These are phyloP conservation scores for Phytophthora nicotianae DNA, from an alignment of 352 stramenopile genomes.

Conservation along the genomic window DNA sequence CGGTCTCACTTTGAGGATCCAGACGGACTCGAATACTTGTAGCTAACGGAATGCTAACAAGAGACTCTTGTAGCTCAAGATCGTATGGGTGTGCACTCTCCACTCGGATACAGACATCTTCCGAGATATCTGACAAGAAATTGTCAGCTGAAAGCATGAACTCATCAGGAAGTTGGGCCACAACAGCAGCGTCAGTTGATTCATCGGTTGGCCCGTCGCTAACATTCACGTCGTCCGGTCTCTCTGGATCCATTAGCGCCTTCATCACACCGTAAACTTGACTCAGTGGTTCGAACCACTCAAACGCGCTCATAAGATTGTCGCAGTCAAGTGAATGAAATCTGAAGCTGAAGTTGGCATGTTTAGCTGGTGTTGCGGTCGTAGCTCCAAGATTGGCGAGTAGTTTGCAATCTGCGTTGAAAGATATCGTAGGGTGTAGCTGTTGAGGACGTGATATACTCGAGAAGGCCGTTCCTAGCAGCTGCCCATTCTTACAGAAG, in stretches of 20 bases:
- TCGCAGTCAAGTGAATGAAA: conserved; percentile 87
- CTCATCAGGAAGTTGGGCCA: conserved; percentile 63
- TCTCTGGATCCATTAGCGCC: conserved; percentile 66
- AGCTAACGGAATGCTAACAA: conserved; percentile 82
- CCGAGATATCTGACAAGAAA: conserved; percentile 84
- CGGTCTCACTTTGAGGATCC: conserved; percentile 75
- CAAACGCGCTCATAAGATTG: conserved; percentile 84
- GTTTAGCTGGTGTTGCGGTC: conserved; percentile 22
- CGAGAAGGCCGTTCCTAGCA: conserved; percentile 82
- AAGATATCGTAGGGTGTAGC: conserved; percentile 80
- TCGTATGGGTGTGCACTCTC: conserved; percentile 85
- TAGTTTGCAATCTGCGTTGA: conserved; percentile 79
- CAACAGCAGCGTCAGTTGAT: not conserved
- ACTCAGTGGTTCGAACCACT: conserved; percentile 88
- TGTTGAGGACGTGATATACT: conserved; percentile 49
- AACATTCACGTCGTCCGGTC: conserved; percentile 14
- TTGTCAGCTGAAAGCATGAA: conserved; percentile 91
- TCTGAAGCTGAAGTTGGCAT: conserved; percentile 76
- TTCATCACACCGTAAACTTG: conserved; percentile 90
- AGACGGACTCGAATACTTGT: conserved; percentile 86
- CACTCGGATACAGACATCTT: conserved; percentile 83
- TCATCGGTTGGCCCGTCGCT: conserved; percentile 7
- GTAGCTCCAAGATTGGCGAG: conserved; percentile 72
- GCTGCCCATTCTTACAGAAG: conserved; percentile 85
- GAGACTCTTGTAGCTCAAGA: conserved; percentile 76